Evolutionary conservation across 495 filamentous ascomycete genomes (phyloP), one percentile per base, ranked within the genome.

Genomic region (Aspergillus nanangensis): DNA sequence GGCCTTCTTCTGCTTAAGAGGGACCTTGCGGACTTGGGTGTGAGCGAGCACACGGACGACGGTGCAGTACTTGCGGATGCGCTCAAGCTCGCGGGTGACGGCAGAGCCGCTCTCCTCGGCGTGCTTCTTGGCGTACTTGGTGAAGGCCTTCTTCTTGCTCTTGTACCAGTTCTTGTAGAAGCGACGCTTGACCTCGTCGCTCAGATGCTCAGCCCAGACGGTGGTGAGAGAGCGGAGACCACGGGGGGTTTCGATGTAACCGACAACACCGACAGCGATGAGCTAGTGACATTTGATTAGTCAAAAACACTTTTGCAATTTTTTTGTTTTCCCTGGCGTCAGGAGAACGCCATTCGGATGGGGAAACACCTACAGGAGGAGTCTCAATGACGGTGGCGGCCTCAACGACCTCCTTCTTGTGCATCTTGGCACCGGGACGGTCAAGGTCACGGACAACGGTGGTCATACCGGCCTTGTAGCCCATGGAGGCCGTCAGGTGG

Each of bases 131-230:
- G 94, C 87, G 76, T 99, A 99, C 81, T 94, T 96, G 79, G 94
- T 99, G 81, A 97, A 99, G 47, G 94, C 94, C 90, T 99, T 99
- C 88, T 96, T 97, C 91, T 99, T 99, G 81, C 81, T 87, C 81
- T 94, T 95, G 87, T 99, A 99, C 94, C 94, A 99, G 83, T 99
- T 99, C 90, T 99, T 99, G 86, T 99, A 99, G 88, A 99, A 99
- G 68, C 94, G 90, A 56, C 94, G 87, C 81, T 94, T 95, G 74
- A 99, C 71, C 79, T 96, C 94, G 72, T 99, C 94, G 74, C 85
- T 86, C 69, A 99, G 72, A 75, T 99, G 94, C 81, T 96, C 91
- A 67, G 93, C 93, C 94, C 94, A 99, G 71, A 99, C 86, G 66
- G 94, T 99, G 67, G 91, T 95, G 70, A 99, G 90, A 47, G 94